Percentiles rank a stretch among this genome's conserved stretches.
Conservation (phyloP, 1,284 basidiomycete species). For the Ganoderma resinaceum region DNA sequence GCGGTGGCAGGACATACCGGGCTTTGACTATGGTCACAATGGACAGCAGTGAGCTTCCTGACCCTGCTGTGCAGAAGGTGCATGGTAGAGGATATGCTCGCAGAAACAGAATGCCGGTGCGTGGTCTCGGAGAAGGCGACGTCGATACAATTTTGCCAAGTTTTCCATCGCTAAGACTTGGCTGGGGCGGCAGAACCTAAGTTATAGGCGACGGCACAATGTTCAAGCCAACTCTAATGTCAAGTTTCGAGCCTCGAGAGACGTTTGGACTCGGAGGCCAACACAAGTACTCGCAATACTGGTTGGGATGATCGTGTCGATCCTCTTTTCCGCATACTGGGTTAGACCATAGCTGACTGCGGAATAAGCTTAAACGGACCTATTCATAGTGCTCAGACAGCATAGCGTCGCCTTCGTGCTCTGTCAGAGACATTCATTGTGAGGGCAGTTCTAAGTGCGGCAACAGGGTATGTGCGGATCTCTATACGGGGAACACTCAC, state of each 20-base stretch:
- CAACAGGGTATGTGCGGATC: no score
- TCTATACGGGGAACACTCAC: no score
- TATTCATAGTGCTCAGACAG: not conserved
- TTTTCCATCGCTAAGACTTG: not conserved
- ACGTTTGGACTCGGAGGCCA: no score
- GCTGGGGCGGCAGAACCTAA: not conserved
- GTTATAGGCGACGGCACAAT: not conserved
- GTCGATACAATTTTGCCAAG: not conserved
- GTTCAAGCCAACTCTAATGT: not conserved
- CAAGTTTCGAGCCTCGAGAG: not conserved
- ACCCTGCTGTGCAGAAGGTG: not conserved
- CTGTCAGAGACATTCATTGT: no score
- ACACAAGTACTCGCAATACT: not conserved
- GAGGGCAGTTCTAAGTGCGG: no score
- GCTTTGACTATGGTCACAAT: not conserved
- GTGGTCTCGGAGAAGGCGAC: not conserved
- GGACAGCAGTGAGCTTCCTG: not conserved
- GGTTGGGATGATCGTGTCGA: not conserved
- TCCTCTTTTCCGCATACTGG: not conserved
- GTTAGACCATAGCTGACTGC: not conserved
- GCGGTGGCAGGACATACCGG: slow-evolving; percentile 5
- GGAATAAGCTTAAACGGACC: not conserved
- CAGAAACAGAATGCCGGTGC: not conserved
- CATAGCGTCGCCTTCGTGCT: not conserved
- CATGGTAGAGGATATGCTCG: not conserved